Percentiles rank a stretch among this genome's conserved stretches.
Evolutionary conservation across 2,329 filamentous ascomycete genomes (phyloP).

Genomic region (Pseudogymnoascus destructans): DNA sequence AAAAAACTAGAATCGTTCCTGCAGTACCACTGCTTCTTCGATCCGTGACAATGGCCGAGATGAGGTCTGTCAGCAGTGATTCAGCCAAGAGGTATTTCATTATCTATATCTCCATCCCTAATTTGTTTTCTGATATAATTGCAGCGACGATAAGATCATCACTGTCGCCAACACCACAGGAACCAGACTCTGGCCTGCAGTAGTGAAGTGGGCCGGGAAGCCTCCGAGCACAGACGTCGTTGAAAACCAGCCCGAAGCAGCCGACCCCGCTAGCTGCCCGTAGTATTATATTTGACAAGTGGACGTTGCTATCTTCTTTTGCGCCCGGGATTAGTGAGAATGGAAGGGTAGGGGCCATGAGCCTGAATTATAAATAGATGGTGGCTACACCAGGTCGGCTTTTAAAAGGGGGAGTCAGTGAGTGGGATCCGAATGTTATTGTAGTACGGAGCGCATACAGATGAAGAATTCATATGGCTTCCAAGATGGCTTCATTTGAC

Average conservation of each 20-base stretch:
- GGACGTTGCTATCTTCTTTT: background rate
- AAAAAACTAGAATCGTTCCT: background rate
- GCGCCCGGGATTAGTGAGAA: background rate
- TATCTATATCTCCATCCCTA: background rate
- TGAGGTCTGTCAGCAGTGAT: background rate
- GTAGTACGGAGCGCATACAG: background rate
- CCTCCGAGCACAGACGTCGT: background rate
- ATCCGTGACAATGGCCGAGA: background rate
- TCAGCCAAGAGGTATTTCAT: background rate
- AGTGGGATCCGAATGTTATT: background rate
- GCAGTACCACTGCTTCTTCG: background rate
- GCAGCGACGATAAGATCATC: background rate
- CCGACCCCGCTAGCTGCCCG: background rate
- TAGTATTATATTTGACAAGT: background rate
- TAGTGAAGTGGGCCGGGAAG: slow-evolving; percentile 3
- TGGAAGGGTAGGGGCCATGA: background rate
- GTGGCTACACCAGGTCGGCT: background rate
- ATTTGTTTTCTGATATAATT: background rate
- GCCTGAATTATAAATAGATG: background rate
- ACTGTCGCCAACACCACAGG: background rate
- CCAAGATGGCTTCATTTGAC: background rate
- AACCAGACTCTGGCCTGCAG: background rate
- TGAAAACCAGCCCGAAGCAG: background rate
- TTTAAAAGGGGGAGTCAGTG: background rate
- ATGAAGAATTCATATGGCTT: background rate